Percentiles rank a stretch among this genome's conserved stretches.
These are phyloP conservation scores for Corchorus capsularis DNA, from an alignment of 345 rosid species.

Conservation along the genomic window DNA sequence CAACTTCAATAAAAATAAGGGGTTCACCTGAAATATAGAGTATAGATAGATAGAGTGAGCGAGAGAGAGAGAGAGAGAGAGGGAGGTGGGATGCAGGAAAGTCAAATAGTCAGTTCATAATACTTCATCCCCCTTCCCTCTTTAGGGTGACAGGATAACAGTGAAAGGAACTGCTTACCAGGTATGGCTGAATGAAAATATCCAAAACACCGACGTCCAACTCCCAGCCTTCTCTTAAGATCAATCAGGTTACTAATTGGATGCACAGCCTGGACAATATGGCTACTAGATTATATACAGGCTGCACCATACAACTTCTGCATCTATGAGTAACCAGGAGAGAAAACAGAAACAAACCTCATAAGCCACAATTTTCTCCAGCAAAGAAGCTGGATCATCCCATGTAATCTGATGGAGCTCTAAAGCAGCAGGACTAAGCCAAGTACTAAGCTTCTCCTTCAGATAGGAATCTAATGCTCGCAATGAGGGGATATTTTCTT, in stretches of 20 bases:
- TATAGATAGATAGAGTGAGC: neutral
- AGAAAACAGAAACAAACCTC: slow-evolving; percentile 52
- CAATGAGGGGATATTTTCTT: slow-evolving; percentile 64
- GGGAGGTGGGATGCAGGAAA: neutral
- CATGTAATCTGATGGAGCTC: slow-evolving; percentile 95
- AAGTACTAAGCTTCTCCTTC: slow-evolving; percentile 83
- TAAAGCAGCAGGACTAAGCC: slow-evolving; percentile 91
- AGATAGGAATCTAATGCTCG: slow-evolving; percentile 74
- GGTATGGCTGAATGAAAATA: slow-evolving; percentile 91
- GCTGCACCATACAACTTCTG: slow-evolving; percentile 8
- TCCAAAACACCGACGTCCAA: slow-evolving; percentile 89
- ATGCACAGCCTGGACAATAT: slow-evolving; percentile 74
- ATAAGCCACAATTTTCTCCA: slow-evolving; percentile 92
- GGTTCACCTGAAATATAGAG: slow-evolving; percentile 69
- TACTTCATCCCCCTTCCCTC: neutral
- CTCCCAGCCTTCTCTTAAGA: slow-evolving; percentile 87
- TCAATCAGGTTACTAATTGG: slow-evolving; percentile 92
- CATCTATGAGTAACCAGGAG: neutral
- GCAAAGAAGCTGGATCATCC: slow-evolving; percentile 90
- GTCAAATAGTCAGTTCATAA: neutral
- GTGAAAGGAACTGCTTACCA: slow-evolving; percentile 48
- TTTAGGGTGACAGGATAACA: neutral
- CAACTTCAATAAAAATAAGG: slow-evolving; percentile 97
- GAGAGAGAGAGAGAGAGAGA: neutral
- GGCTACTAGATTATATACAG: slow-evolving; percentile 10